Conservation (phyloP, 108 stramenopile genomes). For the Conticribra weissflogii region DNA sequence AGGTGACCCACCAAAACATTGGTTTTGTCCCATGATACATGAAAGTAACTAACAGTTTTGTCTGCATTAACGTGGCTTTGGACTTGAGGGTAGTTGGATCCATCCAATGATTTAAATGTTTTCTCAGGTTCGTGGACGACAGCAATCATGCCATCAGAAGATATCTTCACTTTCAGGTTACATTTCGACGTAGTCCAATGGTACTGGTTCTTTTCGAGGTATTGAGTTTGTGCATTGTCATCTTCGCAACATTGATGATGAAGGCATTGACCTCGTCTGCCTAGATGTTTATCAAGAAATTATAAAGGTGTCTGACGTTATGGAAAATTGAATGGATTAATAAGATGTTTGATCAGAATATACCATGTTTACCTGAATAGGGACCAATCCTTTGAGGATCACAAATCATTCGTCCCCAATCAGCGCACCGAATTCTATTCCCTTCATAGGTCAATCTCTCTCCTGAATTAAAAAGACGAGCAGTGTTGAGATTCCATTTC, state of each 20-base stretch:
- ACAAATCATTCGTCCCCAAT: conserved; percentile 23
- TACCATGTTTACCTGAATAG: neutral
- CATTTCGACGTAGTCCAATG: conserved; percentile 60
- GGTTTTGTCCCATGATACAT: conserved; percentile 32
- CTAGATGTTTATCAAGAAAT: too few species aligned
- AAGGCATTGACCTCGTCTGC: conserved; percentile 13
- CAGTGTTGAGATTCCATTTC: too few species aligned
- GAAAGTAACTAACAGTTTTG: conserved; percentile 26
- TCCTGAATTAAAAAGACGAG: neutral
- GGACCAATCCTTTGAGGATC: conserved; percentile 14
- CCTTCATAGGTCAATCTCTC: conserved; percentile 34
- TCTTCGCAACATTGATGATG: conserved; percentile 26
- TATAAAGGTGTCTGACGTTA: too few species aligned
- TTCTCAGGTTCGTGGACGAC: conserved; percentile 50
- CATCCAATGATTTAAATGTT: neutral
- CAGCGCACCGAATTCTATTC: conserved; percentile 19
- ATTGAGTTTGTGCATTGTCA: neutral
- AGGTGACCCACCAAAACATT: conserved; percentile 23
- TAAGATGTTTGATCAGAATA: too few species aligned
- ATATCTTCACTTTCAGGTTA: conserved; percentile 52
- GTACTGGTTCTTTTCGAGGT: neutral
- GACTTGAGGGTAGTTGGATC: neutral
- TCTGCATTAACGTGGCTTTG: conserved; percentile 24
- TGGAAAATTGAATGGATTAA: too few species aligned
- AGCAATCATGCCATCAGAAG: conserved; percentile 50